Base-by-base conservation (phyloP, 2,329 filamentous ascomycete genomes). In the Graphilbum fragrans region DNA sequence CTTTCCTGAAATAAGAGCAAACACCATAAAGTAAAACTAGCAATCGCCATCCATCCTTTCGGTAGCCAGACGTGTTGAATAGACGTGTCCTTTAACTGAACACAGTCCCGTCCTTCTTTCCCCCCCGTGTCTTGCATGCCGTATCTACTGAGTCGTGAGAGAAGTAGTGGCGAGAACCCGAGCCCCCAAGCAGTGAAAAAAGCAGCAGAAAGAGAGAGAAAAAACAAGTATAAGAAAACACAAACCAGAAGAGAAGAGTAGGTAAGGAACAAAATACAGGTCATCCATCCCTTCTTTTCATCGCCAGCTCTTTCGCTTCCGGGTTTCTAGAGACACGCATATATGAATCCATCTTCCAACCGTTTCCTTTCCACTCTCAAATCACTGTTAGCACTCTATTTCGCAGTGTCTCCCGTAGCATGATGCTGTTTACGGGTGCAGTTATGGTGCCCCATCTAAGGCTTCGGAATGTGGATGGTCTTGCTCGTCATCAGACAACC, bases 401-500 rank as follows among this genome's bases (percentile, higher is more conserved):
- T n/a, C n/a, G n/a, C n/a, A n/a, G n/a, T n/a, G n/a, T n/a, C n/a
- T n/a, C n/a, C n/a, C n/a, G n/a, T n/a, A n/a, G n/a, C n/a, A n/a
- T n/a, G n/a, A n/a, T n/a, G n/a, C n/a, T n/a, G n/a, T n/a, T n/a
- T n/a, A n/a, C n/a, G n/a, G n/a, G n/a, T n/a, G n/a, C n/a, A n/a
- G n/a, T n/a, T n/a, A n/a, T n/a, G n/a, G n/a, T n/a, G n/a, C 17
- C 29, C 18, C 25, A 6, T 25, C 59, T 62, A 81, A 44, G 75
- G 87, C 75, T 98, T 98, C 16, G 92, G 92, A 50, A 98, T 87
- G 58, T 92, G 86, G 55, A 98, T 77, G 25, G 80, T 90, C 72
- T 90, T 93, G 67, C 86, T 94, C 49, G 90, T 82, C 92, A 98
- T 96, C 55, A 92, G 64, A 57, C 84, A 93, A 18, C 88, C 92